Evolutionary conservation across 495 filamentous ascomycete species (phyloP).

Genomic region (Amniculicola lignicola): DNA sequence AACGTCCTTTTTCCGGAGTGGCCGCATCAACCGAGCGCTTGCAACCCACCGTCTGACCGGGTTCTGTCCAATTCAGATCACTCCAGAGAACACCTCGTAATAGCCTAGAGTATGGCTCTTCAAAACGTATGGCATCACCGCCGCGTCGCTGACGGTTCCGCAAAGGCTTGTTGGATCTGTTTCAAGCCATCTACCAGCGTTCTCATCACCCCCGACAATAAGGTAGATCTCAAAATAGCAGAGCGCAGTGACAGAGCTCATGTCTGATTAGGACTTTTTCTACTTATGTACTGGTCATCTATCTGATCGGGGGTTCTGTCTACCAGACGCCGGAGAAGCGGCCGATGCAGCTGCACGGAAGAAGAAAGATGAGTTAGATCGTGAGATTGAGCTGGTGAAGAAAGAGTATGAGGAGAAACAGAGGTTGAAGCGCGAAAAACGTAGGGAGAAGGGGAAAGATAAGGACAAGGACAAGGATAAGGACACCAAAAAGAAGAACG

Average conservation of each 20-base stretch:
- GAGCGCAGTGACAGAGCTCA: slow-evolving; percentile 5
- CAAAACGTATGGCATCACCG: slow-evolving; percentile 84
- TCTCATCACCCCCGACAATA: slow-evolving; percentile 84
- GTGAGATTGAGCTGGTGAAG: slow-evolving; percentile 61
- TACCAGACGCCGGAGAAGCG: slow-evolving; percentile 73
- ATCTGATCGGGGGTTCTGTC: slow-evolving; percentile 77
- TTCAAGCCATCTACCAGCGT: slow-evolving; percentile 85
- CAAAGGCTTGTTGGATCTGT: slow-evolving; percentile 85
- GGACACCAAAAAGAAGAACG: slow-evolving; percentile 36
- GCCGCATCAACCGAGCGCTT: background rate
- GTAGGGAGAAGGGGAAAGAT: slow-evolving; percentile 46
- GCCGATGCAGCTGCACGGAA: slow-evolving; percentile 61
- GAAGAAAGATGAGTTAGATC: slow-evolving; percentile 43
- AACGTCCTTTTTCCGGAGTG: slow-evolving; percentile 3
- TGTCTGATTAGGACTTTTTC: slow-evolving; percentile 76
- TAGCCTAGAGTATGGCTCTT: slow-evolving; percentile 51
- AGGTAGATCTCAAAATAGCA: slow-evolving; percentile 50
- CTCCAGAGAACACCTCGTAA: background rate
- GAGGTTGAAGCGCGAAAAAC: slow-evolving; percentile 67
- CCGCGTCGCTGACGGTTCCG: slow-evolving; percentile 76
- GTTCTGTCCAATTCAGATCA: too few species aligned
- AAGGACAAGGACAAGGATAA: slow-evolving; percentile 39
- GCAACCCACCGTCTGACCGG: background rate
- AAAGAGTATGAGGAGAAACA: slow-evolving; percentile 78
- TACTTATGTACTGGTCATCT: slow-evolving; percentile 84